Conservation (phyloP, 1,284 basidiomycete species). For the Trametes sp. region DNA sequence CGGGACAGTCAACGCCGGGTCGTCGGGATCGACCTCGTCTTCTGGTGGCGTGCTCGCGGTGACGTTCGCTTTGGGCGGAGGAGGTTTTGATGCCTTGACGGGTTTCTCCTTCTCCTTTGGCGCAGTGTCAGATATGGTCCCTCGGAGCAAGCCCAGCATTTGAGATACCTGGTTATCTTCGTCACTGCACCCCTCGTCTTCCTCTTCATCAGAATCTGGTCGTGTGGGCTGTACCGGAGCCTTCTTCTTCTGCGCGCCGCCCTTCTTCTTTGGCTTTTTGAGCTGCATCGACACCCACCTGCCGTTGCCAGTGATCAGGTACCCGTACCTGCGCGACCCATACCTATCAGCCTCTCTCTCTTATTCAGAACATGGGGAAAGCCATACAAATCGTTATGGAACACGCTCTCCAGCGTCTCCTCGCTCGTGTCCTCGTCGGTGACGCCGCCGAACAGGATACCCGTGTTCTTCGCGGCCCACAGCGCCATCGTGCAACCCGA, state of each 20-base stretch:
- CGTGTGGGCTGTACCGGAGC: constrained; percentile 21
- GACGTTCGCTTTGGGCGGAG: constrained; percentile 1
- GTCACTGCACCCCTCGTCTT: constrained; percentile 39
- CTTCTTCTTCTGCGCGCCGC: constrained; percentile 47
- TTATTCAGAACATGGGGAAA: neutral
- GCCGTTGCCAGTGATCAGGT: constrained; percentile 81
- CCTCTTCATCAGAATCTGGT: constrained; percentile 42
- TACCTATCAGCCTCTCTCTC: neutral
- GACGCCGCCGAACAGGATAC: constrained; percentile 91
- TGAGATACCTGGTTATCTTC: constrained; percentile 37
- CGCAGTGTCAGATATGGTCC: too few relatives aligned
- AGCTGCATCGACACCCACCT: constrained; percentile 84
- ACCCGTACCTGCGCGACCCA: constrained; percentile 68
- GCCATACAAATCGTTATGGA: constrained; percentile 84
- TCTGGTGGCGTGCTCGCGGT: constrained; percentile 1
- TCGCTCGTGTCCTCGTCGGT: constrained; percentile 90
- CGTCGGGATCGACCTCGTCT: constrained; percentile 65
- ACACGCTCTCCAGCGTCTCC: constrained; percentile 85
- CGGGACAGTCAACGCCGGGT: constrained; percentile 76
- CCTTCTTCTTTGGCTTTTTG: constrained; percentile 66
- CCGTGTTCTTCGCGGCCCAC: constrained; percentile 75
- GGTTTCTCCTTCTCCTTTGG: constrained; percentile 22
- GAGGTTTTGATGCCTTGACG: constrained; percentile 8
- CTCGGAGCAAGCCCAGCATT: neutral
- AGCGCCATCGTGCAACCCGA: constrained; percentile 88